Evolutionary conservation across 805 yeast species (phyloP), one percentile per base, ranked within the genome.

Genomic region (Lachancea sp.): DNA sequence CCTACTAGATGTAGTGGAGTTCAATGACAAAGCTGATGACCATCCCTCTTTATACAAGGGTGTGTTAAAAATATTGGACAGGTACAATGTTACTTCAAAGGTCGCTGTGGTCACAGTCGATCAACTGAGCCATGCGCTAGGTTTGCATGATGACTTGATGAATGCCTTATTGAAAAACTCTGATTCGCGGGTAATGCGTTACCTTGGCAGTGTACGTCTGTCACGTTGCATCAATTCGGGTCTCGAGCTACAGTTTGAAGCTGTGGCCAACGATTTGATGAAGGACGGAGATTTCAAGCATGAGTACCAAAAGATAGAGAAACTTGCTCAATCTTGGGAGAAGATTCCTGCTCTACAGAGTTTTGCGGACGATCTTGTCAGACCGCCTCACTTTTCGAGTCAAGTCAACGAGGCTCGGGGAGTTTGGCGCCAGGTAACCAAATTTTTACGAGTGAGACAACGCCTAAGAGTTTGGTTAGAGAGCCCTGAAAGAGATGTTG

Each of bases 381-480:
- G 27, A 13, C 50, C 45, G 9, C 42, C 39, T 4, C 25, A 35
- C 12, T 36, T 46, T 10, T 34, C 39, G 18, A 46, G 45, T 19
- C 38, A 46, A 13, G 29, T 11, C 5, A 40, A 42, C 18, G 26
- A 37, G 17, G 37, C 37, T 44, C 18, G 42, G 12, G 37, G 26
- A 33, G 39, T 17, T 15, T 47, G 50, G 50, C 42, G 38, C 15
- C 48, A 40, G 22, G 31, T 47, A 13, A 47, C 35, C 16, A 27
- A 25, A 30, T 44, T 44, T 35, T 26, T 47, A 26, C 34, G 30
- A 16, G 46, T 38, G 20, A 27, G 42, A 19, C 38, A 32, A 15
- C 18, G 33, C 16, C 36, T 36, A 22, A 37, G 18, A 15, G 25
- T 18, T 10, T 29, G 31, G 36, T 11, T 37, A 2, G 26, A 22